Percentiles rank a stretch among this genome's conserved stretches.
These are phyloP conservation scores for Apiospora kogelbergensis DNA, from an alignment of 2,329 filamentous ascomycete species.

Conservation along the genomic window DNA sequence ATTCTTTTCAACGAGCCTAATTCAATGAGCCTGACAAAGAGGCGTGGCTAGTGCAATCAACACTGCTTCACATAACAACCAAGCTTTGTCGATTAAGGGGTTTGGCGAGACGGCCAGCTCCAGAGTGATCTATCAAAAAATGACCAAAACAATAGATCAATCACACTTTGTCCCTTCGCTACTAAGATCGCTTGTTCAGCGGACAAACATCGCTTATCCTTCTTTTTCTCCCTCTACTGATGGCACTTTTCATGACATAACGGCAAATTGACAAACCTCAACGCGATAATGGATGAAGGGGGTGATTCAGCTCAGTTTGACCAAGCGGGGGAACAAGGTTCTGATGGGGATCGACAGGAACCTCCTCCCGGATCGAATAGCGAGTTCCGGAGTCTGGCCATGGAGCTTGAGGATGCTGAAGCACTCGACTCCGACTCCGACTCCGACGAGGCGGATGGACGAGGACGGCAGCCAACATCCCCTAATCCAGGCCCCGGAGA, in stretches of 20 bases:
- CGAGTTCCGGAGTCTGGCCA: background rate
- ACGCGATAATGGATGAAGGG: background rate
- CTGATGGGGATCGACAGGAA: background rate
- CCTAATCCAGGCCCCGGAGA: background rate
- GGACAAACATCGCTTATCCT: background rate
- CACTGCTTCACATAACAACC: background rate
- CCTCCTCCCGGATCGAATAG: background rate
- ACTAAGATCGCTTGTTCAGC: background rate
- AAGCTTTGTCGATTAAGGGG: background rate
- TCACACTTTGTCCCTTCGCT: background rate
- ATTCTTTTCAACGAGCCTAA: background rate
- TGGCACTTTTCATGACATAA: background rate
- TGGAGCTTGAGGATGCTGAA: background rate
- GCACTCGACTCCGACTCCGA: background rate
- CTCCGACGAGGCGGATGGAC: background rate
- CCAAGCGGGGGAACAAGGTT: background rate
- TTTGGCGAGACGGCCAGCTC: background rate
- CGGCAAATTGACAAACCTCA: background rate
- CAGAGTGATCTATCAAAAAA: background rate
- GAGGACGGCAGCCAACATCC: background rate
- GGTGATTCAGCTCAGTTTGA: background rate
- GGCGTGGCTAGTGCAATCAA: background rate
- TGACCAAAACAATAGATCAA: background rate
- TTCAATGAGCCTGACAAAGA: background rate
- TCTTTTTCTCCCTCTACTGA: background rate